These are phyloP conservation scores for Verticillium tricorpus DNA, from an alignment of 2,329 filamentous ascomycete species.

Conservation along the genomic window DNA sequence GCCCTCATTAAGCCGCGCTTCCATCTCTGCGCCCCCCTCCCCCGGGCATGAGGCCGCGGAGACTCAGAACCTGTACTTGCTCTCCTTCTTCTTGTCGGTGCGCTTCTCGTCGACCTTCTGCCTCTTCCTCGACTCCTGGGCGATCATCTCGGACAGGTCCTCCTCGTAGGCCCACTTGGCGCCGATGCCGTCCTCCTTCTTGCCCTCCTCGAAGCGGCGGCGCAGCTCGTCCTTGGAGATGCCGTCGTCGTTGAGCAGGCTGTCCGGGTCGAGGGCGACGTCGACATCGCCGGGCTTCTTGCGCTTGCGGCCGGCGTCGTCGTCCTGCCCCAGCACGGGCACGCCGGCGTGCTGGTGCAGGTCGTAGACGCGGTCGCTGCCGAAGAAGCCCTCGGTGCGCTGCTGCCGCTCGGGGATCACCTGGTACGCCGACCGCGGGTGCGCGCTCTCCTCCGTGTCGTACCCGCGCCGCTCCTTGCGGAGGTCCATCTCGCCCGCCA, in stretches of 20 bases:
- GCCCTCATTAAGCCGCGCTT: not conserved
- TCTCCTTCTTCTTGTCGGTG: slow-evolving; percentile 58
- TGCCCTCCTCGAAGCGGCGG: slow-evolving; percentile 73
- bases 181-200: slow-evolving; percentile 59
- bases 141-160: slow-evolving; percentile 93
- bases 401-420: slow-evolving; percentile 86
- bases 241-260: slow-evolving; percentile 67
- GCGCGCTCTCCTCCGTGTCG: slow-evolving; percentile 76
- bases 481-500: slow-evolving; percentile 84
- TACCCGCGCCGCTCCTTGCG: slow-evolving; percentile 81
- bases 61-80: slow-evolving; percentile 44
- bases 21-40: not conserved
- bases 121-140: slow-evolving; percentile 84
- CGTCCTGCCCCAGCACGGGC: slow-evolving; percentile 76
- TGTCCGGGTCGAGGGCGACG: slow-evolving; percentile 83
- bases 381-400: slow-evolving; percentile 88
- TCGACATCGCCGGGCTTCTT: slow-evolving; percentile 98
- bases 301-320: slow-evolving; percentile 68
- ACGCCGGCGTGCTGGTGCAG: slow-evolving; percentile 51
- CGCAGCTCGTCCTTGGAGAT: slow-evolving; percentile 81
- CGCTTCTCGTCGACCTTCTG: slow-evolving; percentile 83
- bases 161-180: slow-evolving; percentile 75
- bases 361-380: slow-evolving; percentile 90
- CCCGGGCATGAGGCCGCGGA: not conserved
- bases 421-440: slow-evolving; percentile 78